A percentile compares a stretch with the other conserved stretches of the same genome.
These are phyloP conservation scores for Phalaenopsis equestris DNA, from an alignment of 106 monocot genomes.

Conservation along the genomic window DNA sequence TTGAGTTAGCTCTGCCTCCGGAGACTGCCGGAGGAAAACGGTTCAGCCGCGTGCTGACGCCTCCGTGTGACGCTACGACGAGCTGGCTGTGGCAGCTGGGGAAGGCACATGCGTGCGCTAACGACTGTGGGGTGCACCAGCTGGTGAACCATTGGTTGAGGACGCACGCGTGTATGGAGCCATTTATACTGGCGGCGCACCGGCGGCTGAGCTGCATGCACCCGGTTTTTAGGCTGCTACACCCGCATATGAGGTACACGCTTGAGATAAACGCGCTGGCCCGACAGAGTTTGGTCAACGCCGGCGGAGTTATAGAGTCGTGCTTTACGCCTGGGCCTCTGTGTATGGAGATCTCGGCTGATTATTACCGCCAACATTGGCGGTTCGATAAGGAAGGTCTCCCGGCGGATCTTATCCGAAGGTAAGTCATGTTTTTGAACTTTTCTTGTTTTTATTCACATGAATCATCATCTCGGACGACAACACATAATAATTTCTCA, in stretches of 20 bases:
- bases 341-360: conserved; percentile 66
- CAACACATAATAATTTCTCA: too few species aligned
- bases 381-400: conserved; percentile 75
- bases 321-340: conserved; percentile 66
- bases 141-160: conserved; percentile 84
- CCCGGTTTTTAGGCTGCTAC: conserved; percentile 68
- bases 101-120: conserved; percentile 78
- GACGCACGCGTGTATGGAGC: conserved; percentile 78
- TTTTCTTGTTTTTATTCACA: too few species aligned
- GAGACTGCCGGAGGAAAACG: conserved; percentile 11
- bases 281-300: conserved; percentile 73
- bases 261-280: conserved; percentile 87
- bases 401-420: conserved; percentile 72
- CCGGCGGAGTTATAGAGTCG: conserved; percentile 72
- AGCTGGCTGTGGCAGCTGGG: conserved; percentile 79
- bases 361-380: conserved; percentile 47
- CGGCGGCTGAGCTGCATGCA: conserved; percentile 82
- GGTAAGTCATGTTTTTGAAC: conserved; percentile 15
- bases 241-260: conserved; percentile 89
- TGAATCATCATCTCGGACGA: too few species aligned
- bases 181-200: conserved; percentile 78
- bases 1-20: conserved; percentile 72
- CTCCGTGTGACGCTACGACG: conserved; percentile 61
- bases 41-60: conserved; percentile 39
- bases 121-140: conserved; percentile 86